These are phyloP conservation scores for Mycena capillaripes DNA, from an alignment of 768 basidiomycete species.

Conservation along the genomic window DNA sequence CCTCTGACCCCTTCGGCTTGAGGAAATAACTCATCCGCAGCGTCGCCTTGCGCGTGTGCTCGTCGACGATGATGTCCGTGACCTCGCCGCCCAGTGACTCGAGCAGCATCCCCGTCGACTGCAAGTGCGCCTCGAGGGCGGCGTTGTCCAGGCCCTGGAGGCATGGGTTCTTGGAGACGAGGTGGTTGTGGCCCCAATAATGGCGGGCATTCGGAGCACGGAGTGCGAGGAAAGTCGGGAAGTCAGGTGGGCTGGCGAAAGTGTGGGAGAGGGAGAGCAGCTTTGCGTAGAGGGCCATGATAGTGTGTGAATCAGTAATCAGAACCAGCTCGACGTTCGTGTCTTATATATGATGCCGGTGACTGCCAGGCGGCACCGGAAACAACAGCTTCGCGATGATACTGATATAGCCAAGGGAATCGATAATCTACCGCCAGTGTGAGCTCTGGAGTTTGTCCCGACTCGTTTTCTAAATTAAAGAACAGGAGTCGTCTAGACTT, in stretches of 20 bases:
- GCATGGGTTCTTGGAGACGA: background rate
- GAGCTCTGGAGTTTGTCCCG: too few relatives aligned
- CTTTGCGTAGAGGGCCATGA: background rate
- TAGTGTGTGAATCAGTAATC: background rate
- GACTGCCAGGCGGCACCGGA: too few relatives aligned
- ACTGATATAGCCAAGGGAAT: too few relatives aligned
- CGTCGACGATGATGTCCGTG: conserved; percentile 5
- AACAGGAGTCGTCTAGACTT: too few relatives aligned
- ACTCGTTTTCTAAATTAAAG: too few relatives aligned
- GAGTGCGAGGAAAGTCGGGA: background rate
- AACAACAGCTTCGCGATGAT: too few relatives aligned
- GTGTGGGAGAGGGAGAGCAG: background rate
- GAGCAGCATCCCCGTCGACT: background rate
- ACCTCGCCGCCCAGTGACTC: background rate
- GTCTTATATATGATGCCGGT: background rate
- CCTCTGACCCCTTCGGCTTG: background rate
- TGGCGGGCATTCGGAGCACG: background rate
- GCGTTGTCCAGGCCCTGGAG: background rate
- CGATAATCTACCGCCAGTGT: too few relatives aligned
- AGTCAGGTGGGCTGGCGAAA: background rate
- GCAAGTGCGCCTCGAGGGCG: background rate
- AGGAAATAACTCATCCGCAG: conserved; percentile 5
- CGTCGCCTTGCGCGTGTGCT: background rate
- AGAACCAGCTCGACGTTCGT: too few relatives aligned
- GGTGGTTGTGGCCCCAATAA: conserved; percentile 5